Evolutionary conservation across 768 basidiomycete species (phyloP).

Genomic region (Russula sp.): DNA sequence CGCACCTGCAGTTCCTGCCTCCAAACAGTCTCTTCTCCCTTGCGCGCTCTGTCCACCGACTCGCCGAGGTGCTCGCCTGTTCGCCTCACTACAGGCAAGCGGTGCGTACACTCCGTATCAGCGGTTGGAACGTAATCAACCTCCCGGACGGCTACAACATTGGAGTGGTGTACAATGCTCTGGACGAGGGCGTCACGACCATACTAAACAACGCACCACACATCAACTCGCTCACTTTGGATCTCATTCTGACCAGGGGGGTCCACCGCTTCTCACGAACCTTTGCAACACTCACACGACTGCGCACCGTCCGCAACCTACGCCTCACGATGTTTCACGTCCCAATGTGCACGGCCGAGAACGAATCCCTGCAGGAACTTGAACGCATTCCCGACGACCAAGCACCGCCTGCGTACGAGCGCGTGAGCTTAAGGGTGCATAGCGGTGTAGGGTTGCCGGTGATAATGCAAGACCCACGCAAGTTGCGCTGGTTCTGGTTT

Average conservation of each 20-base stretch:
- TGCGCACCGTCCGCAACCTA: conserved; percentile 20
- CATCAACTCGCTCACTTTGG: conserved; percentile 12
- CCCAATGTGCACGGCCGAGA: background rate
- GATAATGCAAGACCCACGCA: conserved; percentile 13
- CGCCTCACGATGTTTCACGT: conserved; percentile 1
- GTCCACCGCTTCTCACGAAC: conserved; percentile 15
- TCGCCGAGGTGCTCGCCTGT: conserved; percentile 5
- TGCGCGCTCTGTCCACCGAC: conserved; percentile 7
- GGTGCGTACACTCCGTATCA: conserved; percentile 17
- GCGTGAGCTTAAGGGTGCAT: conserved; percentile 4
- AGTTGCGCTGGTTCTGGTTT: conserved; percentile 21
- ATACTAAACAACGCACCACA: conserved; percentile 3
- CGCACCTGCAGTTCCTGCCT: conserved; percentile 19
- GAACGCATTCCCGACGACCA: background rate
- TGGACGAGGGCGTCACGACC: conserved; percentile 3
- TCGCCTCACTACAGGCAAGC: conserved; percentile 14
- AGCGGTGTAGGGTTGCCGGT: conserved; percentile 9
- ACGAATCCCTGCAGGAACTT: background rate
- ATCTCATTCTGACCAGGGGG: background rate
- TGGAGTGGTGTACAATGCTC: background rate
- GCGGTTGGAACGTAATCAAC: conserved; percentile 2
- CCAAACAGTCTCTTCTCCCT: conserved; percentile 21
- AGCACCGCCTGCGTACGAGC: conserved; percentile 10
- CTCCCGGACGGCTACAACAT: background rate
- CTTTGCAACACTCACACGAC: background rate